Evolutionary conservation across 2,329 filamentous ascomycete species (phyloP).

Genomic region (Epicoccum nigrum): DNA sequence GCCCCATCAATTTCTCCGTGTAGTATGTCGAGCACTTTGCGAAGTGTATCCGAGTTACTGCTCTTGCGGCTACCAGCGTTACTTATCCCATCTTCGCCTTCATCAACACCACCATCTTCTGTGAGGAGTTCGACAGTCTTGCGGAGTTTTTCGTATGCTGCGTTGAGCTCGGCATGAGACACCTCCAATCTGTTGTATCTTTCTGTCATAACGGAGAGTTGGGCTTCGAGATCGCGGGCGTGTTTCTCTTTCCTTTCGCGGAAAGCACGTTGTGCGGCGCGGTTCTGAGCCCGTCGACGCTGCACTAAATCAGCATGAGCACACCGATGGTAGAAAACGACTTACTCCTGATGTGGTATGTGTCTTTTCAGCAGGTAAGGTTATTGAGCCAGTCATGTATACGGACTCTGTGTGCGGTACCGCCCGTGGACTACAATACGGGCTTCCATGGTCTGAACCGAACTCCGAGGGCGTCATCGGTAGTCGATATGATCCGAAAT

Average conservation of each 20-base stretch:
- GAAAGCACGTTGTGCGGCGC: conserved; percentile 66
- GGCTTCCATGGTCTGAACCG: conserved; percentile 48
- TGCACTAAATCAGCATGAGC: conserved; percentile 36
- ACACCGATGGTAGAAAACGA: background rate
- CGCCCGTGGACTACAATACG: conserved; percentile 47
- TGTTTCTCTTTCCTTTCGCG: conserved; percentile 69
- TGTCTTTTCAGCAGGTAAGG: conserved; percentile 37
- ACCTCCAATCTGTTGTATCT: conserved; percentile 62
- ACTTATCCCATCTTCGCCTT: conserved; percentile 36
- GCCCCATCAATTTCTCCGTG: conserved; percentile 45
- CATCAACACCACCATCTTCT: conserved; percentile 42
- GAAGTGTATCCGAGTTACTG: conserved; percentile 44
- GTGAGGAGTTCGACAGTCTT: conserved; percentile 48
- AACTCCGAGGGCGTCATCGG: conserved; percentile 50
- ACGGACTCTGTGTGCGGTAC: conserved; percentile 34
- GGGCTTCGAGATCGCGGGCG: conserved; percentile 66
- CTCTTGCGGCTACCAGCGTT: conserved; percentile 28
- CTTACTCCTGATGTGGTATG: conserved; percentile 50
- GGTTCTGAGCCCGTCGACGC: conserved; percentile 65
- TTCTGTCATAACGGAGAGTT: conserved; percentile 60
- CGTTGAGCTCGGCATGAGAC: conserved; percentile 55
- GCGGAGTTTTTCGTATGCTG: conserved; percentile 50
- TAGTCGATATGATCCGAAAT: conserved; percentile 43
- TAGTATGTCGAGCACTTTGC: conserved; percentile 48
- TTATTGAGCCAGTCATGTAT: conserved; percentile 24